Evolutionary conservation across 495 filamentous ascomycete species (phyloP).

Genomic region (Chlorociboria aeruginascens): DNA sequence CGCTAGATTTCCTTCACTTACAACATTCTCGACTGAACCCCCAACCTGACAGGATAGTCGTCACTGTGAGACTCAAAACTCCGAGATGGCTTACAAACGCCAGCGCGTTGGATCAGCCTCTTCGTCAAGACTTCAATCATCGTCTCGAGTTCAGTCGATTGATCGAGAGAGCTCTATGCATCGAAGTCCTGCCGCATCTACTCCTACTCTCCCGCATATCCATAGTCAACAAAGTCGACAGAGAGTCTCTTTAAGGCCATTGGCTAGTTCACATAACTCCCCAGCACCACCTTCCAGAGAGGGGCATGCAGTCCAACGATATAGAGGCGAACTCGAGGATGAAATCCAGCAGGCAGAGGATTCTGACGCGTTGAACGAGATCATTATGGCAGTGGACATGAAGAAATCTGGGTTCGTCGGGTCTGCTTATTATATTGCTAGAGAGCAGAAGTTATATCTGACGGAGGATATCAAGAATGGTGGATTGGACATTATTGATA

Average conservation of each 20-base stretch:
- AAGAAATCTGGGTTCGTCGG: constrained; percentile 61
- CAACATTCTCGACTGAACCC: background rate
- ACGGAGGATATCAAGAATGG: constrained; percentile 71
- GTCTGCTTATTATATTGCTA: constrained; percentile 74
- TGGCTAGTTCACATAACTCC: constrained; percentile 10
- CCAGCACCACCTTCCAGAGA: constrained; percentile 2
- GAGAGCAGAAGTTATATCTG: constrained; percentile 63
- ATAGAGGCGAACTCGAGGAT: constrained; percentile 11
- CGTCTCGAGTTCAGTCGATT: constrained; percentile 4
- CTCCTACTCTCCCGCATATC: constrained; percentile 18
- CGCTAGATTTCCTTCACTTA: background rate
- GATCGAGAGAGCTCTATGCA: constrained; percentile 6
- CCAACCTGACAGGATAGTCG: background rate
- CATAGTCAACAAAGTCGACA: constrained; percentile 8
- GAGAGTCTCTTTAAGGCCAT: constrained; percentile 16
- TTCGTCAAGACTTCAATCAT: constrained; percentile 2
- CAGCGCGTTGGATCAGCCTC: background rate
- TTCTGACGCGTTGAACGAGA: constrained; percentile 54
- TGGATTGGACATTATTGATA: constrained; percentile 58
- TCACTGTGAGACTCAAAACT: background rate
- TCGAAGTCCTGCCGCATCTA: constrained; percentile 11
- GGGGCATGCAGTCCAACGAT: background rate
- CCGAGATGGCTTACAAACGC: constrained; percentile 17
- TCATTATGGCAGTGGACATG: constrained; percentile 78
- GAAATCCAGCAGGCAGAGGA: constrained; percentile 27